A percentile compares a stretch with the other conserved stretches of the same genome.
Conservation (phyloP, 768 basidiomycete species). For the Polyporus arcularius region DNA sequence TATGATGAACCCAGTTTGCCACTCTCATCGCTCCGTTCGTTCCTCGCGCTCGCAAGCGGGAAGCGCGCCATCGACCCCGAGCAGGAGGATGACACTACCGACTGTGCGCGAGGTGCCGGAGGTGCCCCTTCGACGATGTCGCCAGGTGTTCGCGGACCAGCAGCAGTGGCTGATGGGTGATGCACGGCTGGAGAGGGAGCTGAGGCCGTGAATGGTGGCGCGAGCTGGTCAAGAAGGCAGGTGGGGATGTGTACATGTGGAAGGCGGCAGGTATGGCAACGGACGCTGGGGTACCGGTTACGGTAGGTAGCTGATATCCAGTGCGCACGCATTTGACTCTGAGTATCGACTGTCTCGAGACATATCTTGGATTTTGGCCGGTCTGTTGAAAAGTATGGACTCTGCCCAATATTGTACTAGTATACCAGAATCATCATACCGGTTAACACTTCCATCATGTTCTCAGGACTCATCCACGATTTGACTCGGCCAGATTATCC, state of each 20-base stretch:
- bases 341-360: too few species aligned
- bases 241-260: slow-evolving; percentile 12
- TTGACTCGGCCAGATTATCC: too few species aligned
- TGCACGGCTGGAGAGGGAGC: slow-evolving; percentile 21
- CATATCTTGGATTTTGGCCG: too few species aligned
- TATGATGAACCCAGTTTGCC: background rate
- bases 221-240: slow-evolving; percentile 9
- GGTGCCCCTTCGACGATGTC: slow-evolving; percentile 6
- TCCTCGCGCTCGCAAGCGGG: slow-evolving; percentile 3
- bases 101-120: slow-evolving; percentile 21
- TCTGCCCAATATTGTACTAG: too few species aligned
- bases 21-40: slow-evolving; percentile 6
- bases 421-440: too few species aligned
- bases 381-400: too few species aligned
- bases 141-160: slow-evolving; percentile 26
- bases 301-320: too few species aligned
- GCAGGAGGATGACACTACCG: background rate
- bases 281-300: too few species aligned
- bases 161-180: slow-evolving; percentile 30
- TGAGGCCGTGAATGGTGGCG: slow-evolving; percentile 18
- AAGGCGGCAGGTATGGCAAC: slow-evolving; percentile 9
- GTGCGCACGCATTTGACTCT: too few species aligned
- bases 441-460: too few species aligned
- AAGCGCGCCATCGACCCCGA: slow-evolving; percentile 13
- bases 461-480: too few species aligned